phyloP scores from a whole-genome alignment of 257 asterid species.

The Orobanche coerulescens region DNA sequence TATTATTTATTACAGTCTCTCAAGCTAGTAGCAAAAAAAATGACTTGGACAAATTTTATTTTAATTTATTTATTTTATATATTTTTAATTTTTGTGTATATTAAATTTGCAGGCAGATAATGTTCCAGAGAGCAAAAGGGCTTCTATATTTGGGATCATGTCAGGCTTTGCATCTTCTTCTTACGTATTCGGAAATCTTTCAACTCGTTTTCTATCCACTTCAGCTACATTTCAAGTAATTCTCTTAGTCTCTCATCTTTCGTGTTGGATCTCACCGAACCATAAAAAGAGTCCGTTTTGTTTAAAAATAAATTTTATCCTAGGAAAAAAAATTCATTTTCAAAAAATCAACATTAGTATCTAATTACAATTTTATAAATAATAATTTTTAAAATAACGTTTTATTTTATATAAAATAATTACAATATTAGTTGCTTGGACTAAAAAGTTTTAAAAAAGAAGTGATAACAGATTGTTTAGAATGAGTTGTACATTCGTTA shows the following conservation, averaged over 20 bases:
- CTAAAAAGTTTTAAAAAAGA: too few relatives aligned
- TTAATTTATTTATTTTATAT: neutral
- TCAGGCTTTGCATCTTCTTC: conserved; percentile 76
- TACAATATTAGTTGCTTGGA: too few relatives aligned
- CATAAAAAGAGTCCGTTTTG: too few relatives aligned
- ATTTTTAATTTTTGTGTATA: neutral
- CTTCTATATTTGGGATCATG: conserved; percentile 63
- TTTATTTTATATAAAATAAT: too few relatives aligned
- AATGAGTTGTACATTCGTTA: too few relatives aligned
- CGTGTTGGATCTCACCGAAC: neutral
- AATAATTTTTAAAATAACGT: too few relatives aligned
- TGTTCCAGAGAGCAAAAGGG: conserved; percentile 66
- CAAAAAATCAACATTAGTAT: too few relatives aligned
- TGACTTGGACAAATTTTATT: neutral
- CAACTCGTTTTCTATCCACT: conserved; percentile 72
- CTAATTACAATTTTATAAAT: too few relatives aligned
- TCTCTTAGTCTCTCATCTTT: neutral
- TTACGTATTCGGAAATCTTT: conserved; percentile 78
- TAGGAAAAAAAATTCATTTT: too few relatives aligned
- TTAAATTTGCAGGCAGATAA: conserved; percentile 75
- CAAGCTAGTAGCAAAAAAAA: too few relatives aligned
- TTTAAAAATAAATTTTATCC: too few relatives aligned
- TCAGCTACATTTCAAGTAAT: conserved; percentile 67
- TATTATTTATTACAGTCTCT: neutral
- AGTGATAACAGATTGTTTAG: too few relatives aligned